Conservation (phyloP, 148 eudicot species). For the Chenopodium quinoa region DNA sequence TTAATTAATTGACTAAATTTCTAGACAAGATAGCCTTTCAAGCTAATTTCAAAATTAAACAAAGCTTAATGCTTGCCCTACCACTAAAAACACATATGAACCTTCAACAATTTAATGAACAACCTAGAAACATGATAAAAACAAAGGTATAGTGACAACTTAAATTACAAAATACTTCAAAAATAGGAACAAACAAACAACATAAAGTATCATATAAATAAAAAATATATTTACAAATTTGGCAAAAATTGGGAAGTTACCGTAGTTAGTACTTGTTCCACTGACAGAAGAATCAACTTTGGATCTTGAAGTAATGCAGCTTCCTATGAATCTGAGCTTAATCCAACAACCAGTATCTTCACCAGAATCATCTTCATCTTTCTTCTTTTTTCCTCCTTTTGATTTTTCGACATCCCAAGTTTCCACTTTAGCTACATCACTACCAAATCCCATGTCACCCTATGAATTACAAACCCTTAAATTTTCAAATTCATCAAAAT, state of each 20-base stretch:
- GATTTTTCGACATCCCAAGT: constrained; percentile 60
- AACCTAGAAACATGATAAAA: constrained; percentile 11
- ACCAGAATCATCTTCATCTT: constrained; percentile 38
- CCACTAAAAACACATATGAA: not conserved
- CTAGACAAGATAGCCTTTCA: not conserved
- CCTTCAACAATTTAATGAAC: constrained; percentile 17
- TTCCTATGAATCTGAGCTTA: constrained; percentile 65
- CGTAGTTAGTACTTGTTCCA: constrained; percentile 68
- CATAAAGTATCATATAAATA: not conserved
- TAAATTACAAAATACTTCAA: constrained; percentile 18
- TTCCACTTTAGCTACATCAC: constrained; percentile 53
- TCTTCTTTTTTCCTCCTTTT: constrained; percentile 47
- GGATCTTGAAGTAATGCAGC: constrained; percentile 93
- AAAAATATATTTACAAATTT: not conserved
- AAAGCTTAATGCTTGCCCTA: not conserved
- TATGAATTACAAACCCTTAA: constrained; percentile 22
- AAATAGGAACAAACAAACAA: constrained; percentile 11
- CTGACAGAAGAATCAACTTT: constrained; percentile 86
- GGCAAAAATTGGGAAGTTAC: constrained; percentile 25
- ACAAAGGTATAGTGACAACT: constrained; percentile 8
- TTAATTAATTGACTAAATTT: not conserved
- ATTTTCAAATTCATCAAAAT: constrained; percentile 30
- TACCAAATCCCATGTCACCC: constrained; percentile 57
- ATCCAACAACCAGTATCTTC: constrained; percentile 86
- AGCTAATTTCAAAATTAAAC: not conserved